Evolutionary conservation across 1,284 basidiomycete species (phyloP), one percentile per base, ranked within the genome.

Genomic region (Malassezia caprae): DNA sequence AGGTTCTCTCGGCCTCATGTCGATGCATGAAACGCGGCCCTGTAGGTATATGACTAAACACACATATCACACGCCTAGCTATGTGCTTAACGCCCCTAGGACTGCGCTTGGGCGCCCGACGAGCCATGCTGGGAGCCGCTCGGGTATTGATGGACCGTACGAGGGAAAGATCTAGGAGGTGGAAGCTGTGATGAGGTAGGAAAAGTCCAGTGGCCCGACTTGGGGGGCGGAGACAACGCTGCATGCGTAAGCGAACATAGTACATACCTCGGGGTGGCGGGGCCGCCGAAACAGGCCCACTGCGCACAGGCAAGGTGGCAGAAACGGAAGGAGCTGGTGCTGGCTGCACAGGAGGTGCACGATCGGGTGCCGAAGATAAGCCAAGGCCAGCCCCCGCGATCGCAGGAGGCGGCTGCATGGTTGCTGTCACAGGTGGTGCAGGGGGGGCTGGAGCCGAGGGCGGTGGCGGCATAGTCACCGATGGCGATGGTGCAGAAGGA

Each of bases 151-250:
- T 57, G 55, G 19, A 45, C 32, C 21, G 51, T 57, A 8, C 55
- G 49, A 7, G 55, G 55, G 40, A 57, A 57, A 6, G 55, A 57
- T 19, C 55, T 23, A 3, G 55, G 55, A 2, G 55, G 55, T 17
- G 55, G 55, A 17, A 57, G 48, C 15, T 51, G 34, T 3, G 30
- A 13, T 1, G 55, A 57, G 8, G 27, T 30, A 10, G 48, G 50
- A 28, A 52, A 57, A n/a, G 49, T 57, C 49, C 55, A 52, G n/a
- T 50, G 26, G 2, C 55, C 55, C 10, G 49, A 51, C 39, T 50
- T 24, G 24, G 54, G 30, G 10, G 54, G 54, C 7, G 54, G 54
- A 12, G 54, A 56, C 8, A 48, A 17, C 2, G 37, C 41, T 55
- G 39, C 15, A 53, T 40, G 39, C 15, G 24, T 28, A 24, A 24